Conservation (phyloP, 768 basidiomycete species). For the Kwoniella sp. region DNA sequence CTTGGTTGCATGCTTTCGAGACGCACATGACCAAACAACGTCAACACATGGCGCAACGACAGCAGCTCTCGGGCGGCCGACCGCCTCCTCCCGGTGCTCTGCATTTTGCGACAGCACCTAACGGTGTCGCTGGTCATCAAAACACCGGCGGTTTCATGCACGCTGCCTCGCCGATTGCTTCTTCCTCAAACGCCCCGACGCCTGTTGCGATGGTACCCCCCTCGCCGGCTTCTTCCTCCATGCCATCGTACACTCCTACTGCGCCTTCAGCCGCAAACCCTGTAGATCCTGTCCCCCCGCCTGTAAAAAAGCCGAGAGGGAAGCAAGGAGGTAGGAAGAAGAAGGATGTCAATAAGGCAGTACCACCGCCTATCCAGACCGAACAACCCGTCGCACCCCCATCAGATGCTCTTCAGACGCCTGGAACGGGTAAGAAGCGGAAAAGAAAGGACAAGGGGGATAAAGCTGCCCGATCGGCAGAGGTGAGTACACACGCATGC, state of each 20-base stretch:
- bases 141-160: background rate
- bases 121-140: conserved; percentile 2
- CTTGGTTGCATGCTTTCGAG: conserved; percentile 42
- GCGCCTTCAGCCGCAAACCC: background rate
- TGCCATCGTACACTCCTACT: conserved; percentile 3
- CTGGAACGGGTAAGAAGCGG: conserved; percentile 30
- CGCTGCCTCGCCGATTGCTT: background rate
- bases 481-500: conserved; percentile 1
- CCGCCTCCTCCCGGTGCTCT: conserved; percentile 12
- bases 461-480: conserved; percentile 9
- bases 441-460: conserved; percentile 29
- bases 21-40: conserved; percentile 35
- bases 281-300: background rate
- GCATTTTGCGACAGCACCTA: background rate
- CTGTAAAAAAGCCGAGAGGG: conserved; percentile 2
- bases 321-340: conserved; percentile 6
- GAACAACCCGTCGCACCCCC: conserved; percentile 5
- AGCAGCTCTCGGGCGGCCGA: conserved; percentile 19
- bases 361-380: conserved; percentile 19
- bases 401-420: conserved; percentile 4
- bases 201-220: conserved; percentile 16
- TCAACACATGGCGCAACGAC: conserved; percentile 11
- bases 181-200: background rate
- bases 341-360: conserved; percentile 6
- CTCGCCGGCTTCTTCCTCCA: conserved; percentile 5